Base-by-base conservation (phyloP, 1,139 yeast species). In the Candida glucosophila region DNA sequence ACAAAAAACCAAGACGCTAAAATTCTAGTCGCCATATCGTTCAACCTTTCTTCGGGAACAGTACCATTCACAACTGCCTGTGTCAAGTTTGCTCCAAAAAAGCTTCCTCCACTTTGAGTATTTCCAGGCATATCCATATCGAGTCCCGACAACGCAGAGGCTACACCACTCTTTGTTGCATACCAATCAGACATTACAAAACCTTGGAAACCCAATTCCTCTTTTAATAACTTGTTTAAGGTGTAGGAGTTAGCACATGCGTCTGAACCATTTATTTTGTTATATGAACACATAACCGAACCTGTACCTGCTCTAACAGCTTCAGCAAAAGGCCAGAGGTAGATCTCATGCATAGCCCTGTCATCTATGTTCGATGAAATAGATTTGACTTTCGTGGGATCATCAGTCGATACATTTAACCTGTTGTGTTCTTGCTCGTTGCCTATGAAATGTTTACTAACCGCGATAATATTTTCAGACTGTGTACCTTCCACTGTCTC, bases 71-170 rank as follows among this genome's bases (percentile, higher is more conserved):
- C 66, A 6, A 73, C 61, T 1, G 77, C 67, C 29, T 67, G 47
- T 0, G 80, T 73, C 31, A 75, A 52, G 20, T 68, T 50, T 2
- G 75, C 68, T 1, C 80, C 81, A 73, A 75, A 72, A 32, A 57
- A 64, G 0, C 77, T 67, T 35, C 66, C 60, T 2, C 77, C 78
- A 11, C 70, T 57, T 19, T 67, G 51, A 70, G 74, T 67, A 27
- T 62, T 69, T 15, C 79, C 80, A 0, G 82, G 82, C 81, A 76
- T 74, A 5, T 68, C 57, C 78, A 76, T 72, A 48, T 76, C 82
- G 22, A 73, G 49, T 2, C 83, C 83, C 2, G 79, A 66, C 15
- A 71, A 48, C 1, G 72, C 74, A 1, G 77, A 61, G 28, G 61
- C 59, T 5, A 73, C 71, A 6, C 81, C 81, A 11, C 69, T 47